Base-by-base conservation (phyloP, 1,284 basidiomycete genomes). In the Phellinidium pouzarii region DNA sequence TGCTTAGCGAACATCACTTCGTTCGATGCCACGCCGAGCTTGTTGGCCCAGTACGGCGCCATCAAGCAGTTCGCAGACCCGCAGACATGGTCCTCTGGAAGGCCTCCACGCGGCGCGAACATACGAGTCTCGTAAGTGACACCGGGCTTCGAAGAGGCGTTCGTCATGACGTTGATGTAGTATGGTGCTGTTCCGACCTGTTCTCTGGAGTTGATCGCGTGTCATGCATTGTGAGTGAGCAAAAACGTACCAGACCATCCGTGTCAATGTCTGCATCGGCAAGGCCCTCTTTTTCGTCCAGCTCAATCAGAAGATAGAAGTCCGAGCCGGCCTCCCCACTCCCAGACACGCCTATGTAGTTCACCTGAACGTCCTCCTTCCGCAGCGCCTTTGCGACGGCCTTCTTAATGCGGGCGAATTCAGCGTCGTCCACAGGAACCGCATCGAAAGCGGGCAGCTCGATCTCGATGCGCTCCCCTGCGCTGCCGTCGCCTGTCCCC, bases 31-130 rank as follows among this genome's bases (percentile, higher is more conserved):
- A 74, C 61, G 0, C 61, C 63, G 0, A 69, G 63, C 52, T 73
- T 72, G 17, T 58, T 58, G 22, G 68, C 66, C 75, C 78, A 82
- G 58, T 80, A 80, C 0, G 78, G 78, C 1, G 64, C 69, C 37
- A 79, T 61, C 23, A 78, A 51, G 47, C 74, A 73, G 59, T 83
- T 79, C 0, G 79, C 77, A 14, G 74, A 75, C 4, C 78, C 81
- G 55, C 79, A 82, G 11, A 81, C 79, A 11, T 71, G 74, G 59
- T 83, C 81, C 62, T 82, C 80, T 1, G 65, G 64, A 1, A 72
- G 47, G 0, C 70, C 73, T 5, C 59, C 58, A 6, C 67, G 41
- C 2, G 76, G 75, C 1, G 72, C 68, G 56, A 82, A 81, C 67
- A 80, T 76, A 3, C 80, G 73, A 11, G 77, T 77, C 23, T 74